A percentile compares a stretch with the other conserved stretches of the same genome.
phyloP scores from a whole-genome alignment of 2,329 filamentous ascomycete species.

The Colletotrichum sp. region DNA sequence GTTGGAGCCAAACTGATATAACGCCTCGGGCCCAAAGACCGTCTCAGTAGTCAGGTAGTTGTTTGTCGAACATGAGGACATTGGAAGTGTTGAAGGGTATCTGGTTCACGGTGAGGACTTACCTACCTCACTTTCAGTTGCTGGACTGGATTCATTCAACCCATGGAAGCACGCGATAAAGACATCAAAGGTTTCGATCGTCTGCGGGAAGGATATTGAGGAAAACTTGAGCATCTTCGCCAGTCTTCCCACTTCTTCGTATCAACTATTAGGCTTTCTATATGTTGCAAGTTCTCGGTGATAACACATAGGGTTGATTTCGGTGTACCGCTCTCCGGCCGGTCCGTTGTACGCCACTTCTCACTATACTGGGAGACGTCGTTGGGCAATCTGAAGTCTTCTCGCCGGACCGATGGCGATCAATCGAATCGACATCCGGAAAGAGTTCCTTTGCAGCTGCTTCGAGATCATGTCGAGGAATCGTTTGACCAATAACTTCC shows the following conservation, averaged over 20 bases:
- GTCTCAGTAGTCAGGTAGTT: neutral
- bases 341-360: no score
- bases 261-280: neutral
- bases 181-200: neutral
- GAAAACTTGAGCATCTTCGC: neutral
- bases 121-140: no score
- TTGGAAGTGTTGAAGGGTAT: neutral
- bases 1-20: fast-evolving
- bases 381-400: no score
- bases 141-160: neutral
- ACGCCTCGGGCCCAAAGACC: neutral
- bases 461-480: no score
- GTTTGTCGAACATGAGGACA: neutral
- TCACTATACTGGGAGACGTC: no score
- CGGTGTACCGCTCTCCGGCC: neutral
- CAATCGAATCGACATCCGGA: no score
- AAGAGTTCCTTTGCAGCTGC: no score
- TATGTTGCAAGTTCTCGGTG: neutral
- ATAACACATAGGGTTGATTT: neutral
- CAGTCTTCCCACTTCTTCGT: neutral
- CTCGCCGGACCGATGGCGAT: no score
- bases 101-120: no score
- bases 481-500: no score
- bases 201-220: neutral
- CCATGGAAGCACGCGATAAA: neutral